Evolutionary conservation across 129 eudicot species (phyloP), one percentile per base, ranked within the genome.

Genomic region (Solidago caesia): DNA sequence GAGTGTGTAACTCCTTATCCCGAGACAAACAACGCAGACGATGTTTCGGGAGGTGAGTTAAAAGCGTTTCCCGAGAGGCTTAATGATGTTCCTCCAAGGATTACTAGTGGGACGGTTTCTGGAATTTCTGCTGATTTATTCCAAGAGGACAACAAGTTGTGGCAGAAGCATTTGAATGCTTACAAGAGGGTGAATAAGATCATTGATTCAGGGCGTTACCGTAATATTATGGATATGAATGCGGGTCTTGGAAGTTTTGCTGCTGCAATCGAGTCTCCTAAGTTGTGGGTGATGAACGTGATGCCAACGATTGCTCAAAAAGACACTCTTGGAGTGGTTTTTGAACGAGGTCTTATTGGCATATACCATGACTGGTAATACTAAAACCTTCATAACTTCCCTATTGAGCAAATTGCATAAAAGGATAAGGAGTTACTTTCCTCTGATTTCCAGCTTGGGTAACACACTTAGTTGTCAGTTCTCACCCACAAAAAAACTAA

Each of bases 191-290:
- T 87, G 29, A 87, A 87, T 63, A 87, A 87, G 78, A 68, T 87
- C 80, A 71, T 87, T 52, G 87, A 72, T 79, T 77, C 89, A 39
- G 87, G 92, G 52, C 78, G 92, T 66, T 88, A 88, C 51, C 92
- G 89, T 58, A 87, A 85, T 68, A 82, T 87, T 65, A 82, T 87
- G 89, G 92, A 87, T 80, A 87, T 87, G 92, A 87, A 87, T 79
- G 87, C 92, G 25, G 92, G 87, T 53, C 77, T 87, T 60, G 92
- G 92, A 71, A 83, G 92, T 80, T 85, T 88, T 83, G 92, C 92
- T 64, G 92, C 89, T 74, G 92, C 87, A 16, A 70, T 88, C 16
- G 83, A 88, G 27, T 88, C 86, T 61, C 79, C 84, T 11, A 88
- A 85, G 47, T 68, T 81, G 16, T 88, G 93, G 93, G 89, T 88